A percentile compares a stretch with the other conserved stretches of the same genome.
Evolutionary conservation across 1,284 basidiomycete species (phyloP).

Genomic region (Cutaneotrichosporon mucoides): DNA sequence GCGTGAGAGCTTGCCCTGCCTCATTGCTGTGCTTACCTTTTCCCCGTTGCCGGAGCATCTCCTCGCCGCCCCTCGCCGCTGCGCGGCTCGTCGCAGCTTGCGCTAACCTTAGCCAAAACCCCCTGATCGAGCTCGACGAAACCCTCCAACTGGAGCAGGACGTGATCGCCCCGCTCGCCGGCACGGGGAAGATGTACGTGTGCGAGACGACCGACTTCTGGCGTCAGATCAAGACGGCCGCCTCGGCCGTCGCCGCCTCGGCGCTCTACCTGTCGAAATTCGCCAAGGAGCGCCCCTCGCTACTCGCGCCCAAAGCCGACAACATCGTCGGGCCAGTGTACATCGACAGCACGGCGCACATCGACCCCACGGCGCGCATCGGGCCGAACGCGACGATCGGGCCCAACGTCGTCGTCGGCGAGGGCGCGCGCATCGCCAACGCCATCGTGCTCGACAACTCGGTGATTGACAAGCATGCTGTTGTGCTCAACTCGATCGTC

Average conservation of each 20-base stretch:
- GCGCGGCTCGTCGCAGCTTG: not conserved
- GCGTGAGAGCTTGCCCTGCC: too few species aligned
- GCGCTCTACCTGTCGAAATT: constrained; percentile 49
- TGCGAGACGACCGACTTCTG: constrained; percentile 53
- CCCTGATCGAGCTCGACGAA: constrained; percentile 50
- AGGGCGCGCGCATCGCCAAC: constrained; percentile 53
- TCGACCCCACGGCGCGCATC: constrained; percentile 51
- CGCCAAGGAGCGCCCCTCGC: constrained; percentile 34
- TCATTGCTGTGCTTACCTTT: too few species aligned
- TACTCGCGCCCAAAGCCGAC: constrained; percentile 33
- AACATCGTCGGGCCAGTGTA: constrained; percentile 52
- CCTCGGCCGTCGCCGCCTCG: constrained; percentile 54
- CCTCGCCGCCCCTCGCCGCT: too few species aligned
- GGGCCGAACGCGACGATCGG: constrained; percentile 53
- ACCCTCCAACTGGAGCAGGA: constrained; percentile 55
- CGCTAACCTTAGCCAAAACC: constrained; percentile 42
- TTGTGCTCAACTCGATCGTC: constrained; percentile 52
- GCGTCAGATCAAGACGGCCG: constrained; percentile 55
- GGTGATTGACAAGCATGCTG: constrained; percentile 51
- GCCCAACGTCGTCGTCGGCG: constrained; percentile 48
- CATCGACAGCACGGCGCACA: constrained; percentile 50
- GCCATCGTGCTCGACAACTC: constrained; percentile 52
- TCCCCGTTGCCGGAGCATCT: too few species aligned
- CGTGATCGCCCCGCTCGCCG: constrained; percentile 53
- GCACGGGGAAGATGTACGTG: constrained; percentile 52